Conservation (phyloP, 768 basidiomycete genomes). For the Termitomyces sp. region DNA sequence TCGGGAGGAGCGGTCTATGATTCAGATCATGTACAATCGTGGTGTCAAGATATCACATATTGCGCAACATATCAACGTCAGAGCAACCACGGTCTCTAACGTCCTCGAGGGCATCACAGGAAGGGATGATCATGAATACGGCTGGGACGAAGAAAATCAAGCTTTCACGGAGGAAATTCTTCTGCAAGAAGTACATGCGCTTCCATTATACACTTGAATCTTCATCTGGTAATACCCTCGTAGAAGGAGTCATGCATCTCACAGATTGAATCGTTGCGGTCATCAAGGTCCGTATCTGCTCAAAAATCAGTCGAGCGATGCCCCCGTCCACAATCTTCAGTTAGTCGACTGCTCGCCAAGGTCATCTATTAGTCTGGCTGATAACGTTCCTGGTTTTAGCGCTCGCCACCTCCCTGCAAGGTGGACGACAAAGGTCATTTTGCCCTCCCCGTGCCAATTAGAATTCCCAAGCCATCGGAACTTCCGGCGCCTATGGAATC, state of each 20-base stretch:
- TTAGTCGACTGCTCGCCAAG: neutral
- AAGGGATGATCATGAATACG: neutral
- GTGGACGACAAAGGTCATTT: neutral
- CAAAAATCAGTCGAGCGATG: neutral
- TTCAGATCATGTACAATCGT: constrained; percentile 1
- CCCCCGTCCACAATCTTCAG: neutral
- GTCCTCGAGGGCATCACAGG: neutral
- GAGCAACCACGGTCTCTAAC: neutral
- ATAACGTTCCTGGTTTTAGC: neutral
- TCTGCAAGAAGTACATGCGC: neutral
- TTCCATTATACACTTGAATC: neutral
- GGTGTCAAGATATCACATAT: neutral
- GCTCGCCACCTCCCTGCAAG: neutral
- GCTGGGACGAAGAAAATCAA: neutral
- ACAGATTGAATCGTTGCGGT: neutral
- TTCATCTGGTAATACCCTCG: no score
- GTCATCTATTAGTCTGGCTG: neutral
- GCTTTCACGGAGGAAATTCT: neutral
- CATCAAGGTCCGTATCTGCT: neutral
- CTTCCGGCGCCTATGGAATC: no score
- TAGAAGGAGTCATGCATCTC: neutral
- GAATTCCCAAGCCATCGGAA: neutral
- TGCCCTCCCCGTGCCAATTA: neutral
- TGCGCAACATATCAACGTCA: neutral
- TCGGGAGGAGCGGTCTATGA: neutral